Percentiles rank a stretch among this genome's conserved stretches.
Evolutionary conservation across 176 grass and related monocot species (phyloP).

Genomic region (Ensete ventricosum): DNA sequence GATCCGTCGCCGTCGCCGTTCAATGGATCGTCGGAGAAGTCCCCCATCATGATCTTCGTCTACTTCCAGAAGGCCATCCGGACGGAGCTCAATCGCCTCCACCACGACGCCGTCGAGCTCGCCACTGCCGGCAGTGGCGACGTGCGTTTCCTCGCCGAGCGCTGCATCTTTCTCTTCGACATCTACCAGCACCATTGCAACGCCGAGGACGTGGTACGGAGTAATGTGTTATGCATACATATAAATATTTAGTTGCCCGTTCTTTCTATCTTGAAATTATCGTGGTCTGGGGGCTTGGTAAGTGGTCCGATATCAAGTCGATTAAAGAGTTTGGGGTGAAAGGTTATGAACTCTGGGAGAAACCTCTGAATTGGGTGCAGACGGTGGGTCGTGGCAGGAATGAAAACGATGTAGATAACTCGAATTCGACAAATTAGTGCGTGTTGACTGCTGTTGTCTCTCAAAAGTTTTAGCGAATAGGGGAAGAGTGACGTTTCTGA

Average conservation of each 20-base stretch:
- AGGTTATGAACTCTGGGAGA: neutral
- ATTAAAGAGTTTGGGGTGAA: neutral
- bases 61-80: slow-evolving; percentile 98
- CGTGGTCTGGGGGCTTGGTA: neutral
- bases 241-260: neutral
- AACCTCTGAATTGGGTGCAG: neutral
- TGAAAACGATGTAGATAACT: neutral
- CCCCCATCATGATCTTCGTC: slow-evolving; percentile 68
- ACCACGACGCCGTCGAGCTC: slow-evolving; percentile 51
- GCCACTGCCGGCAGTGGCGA: slow-evolving; percentile 32
- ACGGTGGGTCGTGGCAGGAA: neutral
- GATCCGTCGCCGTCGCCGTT: neutral
- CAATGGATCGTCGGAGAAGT: slow-evolving; percentile 5
- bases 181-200: slow-evolving; percentile 81
- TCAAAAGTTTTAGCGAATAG: neutral
- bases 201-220: slow-evolving; percentile 66
- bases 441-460: neutral
- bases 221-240: neutral
- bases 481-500: neutral
- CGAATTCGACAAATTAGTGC: neutral
- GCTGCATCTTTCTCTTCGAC: slow-evolving; percentile 57
- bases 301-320: neutral
- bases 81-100: slow-evolving; percentile 60
- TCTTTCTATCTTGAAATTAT: neutral
- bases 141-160: slow-evolving; percentile 26